Conservation (phyloP, 2,329 filamentous ascomycete species). For the Fusarium sambucinum region DNA sequence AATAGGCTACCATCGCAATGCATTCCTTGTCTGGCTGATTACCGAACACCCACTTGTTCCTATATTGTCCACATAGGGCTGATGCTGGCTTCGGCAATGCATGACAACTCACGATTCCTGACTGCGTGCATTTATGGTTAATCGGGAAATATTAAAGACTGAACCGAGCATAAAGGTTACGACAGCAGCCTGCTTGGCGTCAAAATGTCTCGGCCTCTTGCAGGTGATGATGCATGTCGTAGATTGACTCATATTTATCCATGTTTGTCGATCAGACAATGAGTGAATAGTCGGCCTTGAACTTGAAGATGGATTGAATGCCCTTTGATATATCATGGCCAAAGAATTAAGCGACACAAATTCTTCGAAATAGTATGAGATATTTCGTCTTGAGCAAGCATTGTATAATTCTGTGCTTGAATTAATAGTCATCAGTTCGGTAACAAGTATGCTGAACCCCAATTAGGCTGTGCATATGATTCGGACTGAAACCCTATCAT, state of each 20-base stretch:
- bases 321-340: not conserved
- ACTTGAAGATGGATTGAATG: not conserved
- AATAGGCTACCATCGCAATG: constrained; percentile 17
- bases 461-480: constrained; percentile 8
- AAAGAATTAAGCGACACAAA: not conserved
- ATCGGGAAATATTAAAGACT: not conserved
- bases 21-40: constrained; percentile 24
- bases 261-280: not conserved
- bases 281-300: not conserved
- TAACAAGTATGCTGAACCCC: not conserved
- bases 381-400: not conserved
- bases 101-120: constrained; percentile 24
- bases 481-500: constrained; percentile 3
- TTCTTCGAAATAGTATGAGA: not conserved
- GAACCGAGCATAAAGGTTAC: not conserved
- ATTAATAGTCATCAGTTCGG: not conserved
- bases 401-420: not conserved
- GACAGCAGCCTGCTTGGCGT: constrained; percentile 33
- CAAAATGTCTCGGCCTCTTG: constrained; percentile 16
- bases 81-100: constrained; percentile 12
- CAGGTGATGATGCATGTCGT: constrained; percentile 9
- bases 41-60: not conserved
- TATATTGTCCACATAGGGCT: constrained; percentile 16
- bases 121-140: constrained; percentile 4
- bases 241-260: constrained; percentile 27